These are phyloP conservation scores for Podospora anserina DNA, from an alignment of 495 filamentous ascomycete species.

Conservation along the genomic window DNA sequence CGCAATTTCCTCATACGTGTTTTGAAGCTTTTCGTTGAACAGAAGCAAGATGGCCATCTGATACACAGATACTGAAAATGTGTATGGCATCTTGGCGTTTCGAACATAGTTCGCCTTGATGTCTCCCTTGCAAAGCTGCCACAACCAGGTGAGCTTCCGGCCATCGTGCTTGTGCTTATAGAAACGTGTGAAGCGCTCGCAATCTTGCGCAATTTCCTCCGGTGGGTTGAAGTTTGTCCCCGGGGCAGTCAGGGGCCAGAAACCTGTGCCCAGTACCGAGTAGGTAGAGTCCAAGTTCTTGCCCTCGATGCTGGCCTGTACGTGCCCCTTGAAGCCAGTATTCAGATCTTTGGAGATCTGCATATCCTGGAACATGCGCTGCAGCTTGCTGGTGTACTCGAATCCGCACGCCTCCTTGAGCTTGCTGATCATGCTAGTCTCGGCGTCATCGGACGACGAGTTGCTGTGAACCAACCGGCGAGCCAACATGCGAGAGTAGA, in stretches of 20 bases:
- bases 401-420: constrained; percentile 98
- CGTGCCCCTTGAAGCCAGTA: constrained; percentile 64
- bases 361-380: constrained; percentile 99
- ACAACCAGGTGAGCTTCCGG: constrained; percentile 94
- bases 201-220: constrained; percentile 76
- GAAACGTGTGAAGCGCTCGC: constrained; percentile 83
- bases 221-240: constrained; percentile 83
- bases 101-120: constrained; percentile 90
- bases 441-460: constrained; percentile 93
- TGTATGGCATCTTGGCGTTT: constrained; percentile 83
- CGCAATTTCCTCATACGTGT: constrained; percentile 83
- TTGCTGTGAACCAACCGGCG: constrained; percentile 91
- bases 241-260: constrained; percentile 91
- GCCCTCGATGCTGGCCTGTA: constrained; percentile 45
- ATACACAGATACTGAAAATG: constrained; percentile 95
- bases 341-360: constrained; percentile 98
- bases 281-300: constrained; percentile 68
- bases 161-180: constrained; percentile 96
- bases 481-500: constrained; percentile 95
- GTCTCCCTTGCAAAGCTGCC: constrained; percentile 97
- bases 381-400: constrained; percentile 98
- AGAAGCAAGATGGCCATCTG: constrained; percentile 97
- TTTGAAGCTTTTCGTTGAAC: constrained; percentile 86
- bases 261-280: constrained; percentile 89
- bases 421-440: constrained; percentile 99